phyloP scores from a whole-genome alignment of 768 basidiomycete species.

The Naganishia antarctica region DNA sequence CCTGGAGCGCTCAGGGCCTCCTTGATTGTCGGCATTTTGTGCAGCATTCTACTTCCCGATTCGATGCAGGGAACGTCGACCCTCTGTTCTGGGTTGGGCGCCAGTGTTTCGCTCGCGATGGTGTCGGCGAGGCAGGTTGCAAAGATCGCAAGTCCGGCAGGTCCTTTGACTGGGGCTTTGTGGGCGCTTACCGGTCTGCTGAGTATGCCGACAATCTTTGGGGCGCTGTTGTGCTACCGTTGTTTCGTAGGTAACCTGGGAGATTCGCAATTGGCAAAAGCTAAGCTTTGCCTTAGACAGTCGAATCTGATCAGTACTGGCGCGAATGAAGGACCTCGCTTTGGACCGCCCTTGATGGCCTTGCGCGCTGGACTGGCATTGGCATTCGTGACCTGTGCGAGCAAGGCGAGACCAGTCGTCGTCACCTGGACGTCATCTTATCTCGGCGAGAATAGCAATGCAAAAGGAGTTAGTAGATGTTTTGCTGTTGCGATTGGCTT shows the following conservation, averaged over 20 bases:
- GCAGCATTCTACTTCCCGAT: not conserved
- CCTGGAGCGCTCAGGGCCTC: not conserved
- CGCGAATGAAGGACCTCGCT: too few species aligned
- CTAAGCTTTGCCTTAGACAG: not conserved
- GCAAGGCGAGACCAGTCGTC: not conserved
- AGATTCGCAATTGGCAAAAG: not conserved
- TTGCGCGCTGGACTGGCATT: not conserved
- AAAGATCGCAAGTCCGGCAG: not conserved
- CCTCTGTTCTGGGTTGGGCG: not conserved
- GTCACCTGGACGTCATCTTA: not conserved
- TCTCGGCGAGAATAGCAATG: not conserved
- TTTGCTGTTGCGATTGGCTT: not conserved
- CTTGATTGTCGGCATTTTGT: not conserved
- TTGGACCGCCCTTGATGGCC: too few species aligned
- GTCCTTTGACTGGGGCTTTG: not conserved
- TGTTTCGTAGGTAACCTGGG: not conserved
- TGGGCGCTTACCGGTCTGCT: not conserved
- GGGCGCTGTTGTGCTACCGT: not conserved
- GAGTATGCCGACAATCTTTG: not conserved
- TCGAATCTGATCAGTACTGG: too few species aligned
- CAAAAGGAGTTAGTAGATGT: not conserved
- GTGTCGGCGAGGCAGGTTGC: slow-evolving; percentile 3
- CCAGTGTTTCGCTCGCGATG: not conserved
- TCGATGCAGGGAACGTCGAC: not conserved
- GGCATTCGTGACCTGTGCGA: not conserved